A percentile compares a stretch with the other conserved stretches of the same genome.
phyloP scores from a whole-genome alignment of 768 basidiomycete genomes.

The Hericium coralloides region DNA sequence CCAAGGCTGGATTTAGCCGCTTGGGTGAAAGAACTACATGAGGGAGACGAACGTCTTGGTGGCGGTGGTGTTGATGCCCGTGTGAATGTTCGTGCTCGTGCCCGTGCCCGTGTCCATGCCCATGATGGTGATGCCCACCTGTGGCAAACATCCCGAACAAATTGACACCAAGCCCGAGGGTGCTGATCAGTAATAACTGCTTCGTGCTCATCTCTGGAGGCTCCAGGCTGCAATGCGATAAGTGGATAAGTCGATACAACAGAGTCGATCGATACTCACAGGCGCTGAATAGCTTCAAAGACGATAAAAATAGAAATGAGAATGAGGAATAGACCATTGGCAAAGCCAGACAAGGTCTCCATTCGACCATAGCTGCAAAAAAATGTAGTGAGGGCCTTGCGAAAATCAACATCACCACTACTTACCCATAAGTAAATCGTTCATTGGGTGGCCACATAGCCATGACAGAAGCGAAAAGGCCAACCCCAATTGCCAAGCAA shows the following conservation, averaged over 20 bases:
- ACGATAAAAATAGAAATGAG: constrained; percentile 97
- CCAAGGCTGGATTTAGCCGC: too few species aligned
- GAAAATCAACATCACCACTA: neutral
- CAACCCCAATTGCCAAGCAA: constrained; percentile 94
- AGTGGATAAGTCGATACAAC: neutral
- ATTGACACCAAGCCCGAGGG: constrained; percentile 86
- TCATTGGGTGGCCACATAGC: constrained; percentile 96
- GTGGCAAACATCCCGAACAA: constrained; percentile 99
- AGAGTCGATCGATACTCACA: constrained; percentile 37
- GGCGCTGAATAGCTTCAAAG: constrained; percentile 92
- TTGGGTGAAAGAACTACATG: too few species aligned
- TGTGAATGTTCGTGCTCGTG: neutral
- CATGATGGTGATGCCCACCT: constrained; percentile 86
- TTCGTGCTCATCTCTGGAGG: constrained; percentile 98
- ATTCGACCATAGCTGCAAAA: constrained; percentile 78
- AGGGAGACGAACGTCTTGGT: too few species aligned
- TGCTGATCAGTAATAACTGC: constrained; percentile 84
- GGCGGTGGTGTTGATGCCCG: too few species aligned
- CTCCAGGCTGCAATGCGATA: constrained; percentile 47
- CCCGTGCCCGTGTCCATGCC: constrained; percentile 15
- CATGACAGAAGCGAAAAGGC: constrained; percentile 94
- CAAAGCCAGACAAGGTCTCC: constrained; percentile 95
- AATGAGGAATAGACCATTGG: constrained; percentile 91
- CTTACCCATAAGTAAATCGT: constrained; percentile 89
- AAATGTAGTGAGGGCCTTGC: neutral